Evolutionary conservation across 225 moss, liverwort and hornwort genomes (phyloP), one percentile per base, ranked within the genome.

Genomic region (Polytrichum formosum): DNA sequence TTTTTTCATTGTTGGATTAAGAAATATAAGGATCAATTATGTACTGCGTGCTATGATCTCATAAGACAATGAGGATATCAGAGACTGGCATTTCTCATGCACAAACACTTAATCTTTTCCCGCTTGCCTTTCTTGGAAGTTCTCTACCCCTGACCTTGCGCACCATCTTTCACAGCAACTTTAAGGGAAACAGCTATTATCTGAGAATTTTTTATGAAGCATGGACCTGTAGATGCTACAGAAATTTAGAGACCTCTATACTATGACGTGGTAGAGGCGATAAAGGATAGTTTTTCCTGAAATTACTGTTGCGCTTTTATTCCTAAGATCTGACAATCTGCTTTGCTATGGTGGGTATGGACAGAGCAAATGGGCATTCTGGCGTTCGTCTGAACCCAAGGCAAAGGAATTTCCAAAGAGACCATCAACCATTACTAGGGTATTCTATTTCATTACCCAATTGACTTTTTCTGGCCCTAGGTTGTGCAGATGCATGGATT

Each of bases 351-450:
- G 54, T 56, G 27, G 29, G 8, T 28, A 30, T 28, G 55, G 65
- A 69, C 72, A 87, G 87, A 84, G 64, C 65, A 84, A 79, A 56
- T 87, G 87, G 87, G 56, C 79, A 25, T 87, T 87, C 71, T 87
- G 87, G 87, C 84, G 87, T 64, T 74, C 35, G 22, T 62, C 78
- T 26, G 83, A 84, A 53, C 28, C 79, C 16, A 87, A 87, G 73
- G 55, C 22, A 27, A 84, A 84, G 72, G 84, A 81, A 74, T 28
- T 20, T 53, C 72, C 81, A 2, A 81, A 79, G 79, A 76, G 87
- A 67, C 28, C 81, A 63, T 64, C 77, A 56, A 67, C 70, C 68
- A 74, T 87, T 66, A 87, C 87, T 20, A 87, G 84, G 84, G 87
- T 87, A 68, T 72, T 77, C 46, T 22, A 18, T 35, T 20, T 5